Conservation (phyloP, 257 asterid species). For the Striga asiatica region DNA sequence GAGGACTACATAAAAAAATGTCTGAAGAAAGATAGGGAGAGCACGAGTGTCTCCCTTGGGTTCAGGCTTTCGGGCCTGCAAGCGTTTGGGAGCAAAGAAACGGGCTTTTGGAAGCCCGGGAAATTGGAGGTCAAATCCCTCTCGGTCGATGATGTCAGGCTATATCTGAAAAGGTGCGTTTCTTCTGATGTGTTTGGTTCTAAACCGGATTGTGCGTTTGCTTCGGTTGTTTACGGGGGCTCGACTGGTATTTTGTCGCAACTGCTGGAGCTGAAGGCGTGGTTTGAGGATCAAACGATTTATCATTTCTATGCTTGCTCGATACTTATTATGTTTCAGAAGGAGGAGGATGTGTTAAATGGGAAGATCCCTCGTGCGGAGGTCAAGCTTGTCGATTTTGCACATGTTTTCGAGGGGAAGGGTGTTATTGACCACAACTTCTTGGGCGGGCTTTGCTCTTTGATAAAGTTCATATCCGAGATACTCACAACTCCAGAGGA, state of each 20-base stretch:
- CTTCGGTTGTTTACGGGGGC: slow-evolving; percentile 73
- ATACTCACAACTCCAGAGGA: slow-evolving; percentile 43
- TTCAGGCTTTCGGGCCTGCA: slow-evolving; percentile 78
- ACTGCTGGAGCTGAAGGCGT: slow-evolving; percentile 67
- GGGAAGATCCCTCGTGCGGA: slow-evolving; percentile 49
- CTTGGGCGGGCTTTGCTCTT: slow-evolving; percentile 82
- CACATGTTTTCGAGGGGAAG: slow-evolving; percentile 61
- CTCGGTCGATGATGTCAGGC: slow-evolving; percentile 40
- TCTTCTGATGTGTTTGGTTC: slow-evolving; percentile 34
- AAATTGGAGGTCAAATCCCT: slow-evolving; percentile 29
- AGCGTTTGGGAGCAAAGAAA: slow-evolving; percentile 28
- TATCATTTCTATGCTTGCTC: slow-evolving; percentile 75
- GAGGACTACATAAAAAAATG: slow-evolving; percentile 58
- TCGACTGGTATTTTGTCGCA: slow-evolving; percentile 66
- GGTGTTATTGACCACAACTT: slow-evolving; percentile 83
- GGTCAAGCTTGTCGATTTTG: slow-evolving; percentile 74
- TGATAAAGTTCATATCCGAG: slow-evolving; percentile 70
- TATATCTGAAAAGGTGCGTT: slow-evolving; percentile 49
- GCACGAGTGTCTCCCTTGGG: slow-evolving; percentile 55
- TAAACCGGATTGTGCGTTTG: slow-evolving; percentile 66
- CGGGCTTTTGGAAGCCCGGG: slow-evolving; percentile 60
- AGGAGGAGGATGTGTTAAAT: slow-evolving; percentile 35
- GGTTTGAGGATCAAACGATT: slow-evolving; percentile 84
- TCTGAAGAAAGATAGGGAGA: slow-evolving; percentile 54
- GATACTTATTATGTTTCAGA: slow-evolving; percentile 58